These are phyloP conservation scores for Yamadazyma takamatsuzukensis DNA, from an alignment of 805 yeast genomes.

Conservation along the genomic window DNA sequence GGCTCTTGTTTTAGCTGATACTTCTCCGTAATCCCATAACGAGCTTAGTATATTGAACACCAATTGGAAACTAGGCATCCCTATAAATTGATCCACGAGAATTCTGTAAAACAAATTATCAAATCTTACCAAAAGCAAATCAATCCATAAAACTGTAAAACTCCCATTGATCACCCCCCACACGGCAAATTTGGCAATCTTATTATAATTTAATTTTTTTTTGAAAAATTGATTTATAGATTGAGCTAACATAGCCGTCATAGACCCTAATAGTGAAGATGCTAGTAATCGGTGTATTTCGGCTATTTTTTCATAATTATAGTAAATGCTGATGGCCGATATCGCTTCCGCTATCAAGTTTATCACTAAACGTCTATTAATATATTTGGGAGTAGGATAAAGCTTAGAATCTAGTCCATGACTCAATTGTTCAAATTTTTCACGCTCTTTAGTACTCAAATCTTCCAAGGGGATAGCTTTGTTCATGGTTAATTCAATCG, in stretches of 20 bases:
- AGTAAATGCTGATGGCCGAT: slow-evolving; percentile 24
- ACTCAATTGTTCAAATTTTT: slow-evolving; percentile 8
- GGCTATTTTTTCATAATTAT: slow-evolving; percentile 23
- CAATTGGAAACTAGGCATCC: slow-evolving; percentile 53
- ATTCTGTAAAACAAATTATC: slow-evolving; percentile 38
- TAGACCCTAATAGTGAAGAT: slow-evolving; percentile 35
- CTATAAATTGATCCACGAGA: slow-evolving; percentile 51
- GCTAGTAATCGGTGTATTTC: slow-evolving; percentile 26
- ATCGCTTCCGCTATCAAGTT: slow-evolving; percentile 24
- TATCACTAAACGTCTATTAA: slow-evolving; percentile 15
- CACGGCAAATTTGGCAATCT: slow-evolving; percentile 43
- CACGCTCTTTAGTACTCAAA: slow-evolving; percentile 2
- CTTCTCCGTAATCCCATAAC: slow-evolving; percentile 53
- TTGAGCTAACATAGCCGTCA: slow-evolving; percentile 41
- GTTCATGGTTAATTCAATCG: slow-evolving; percentile 5
- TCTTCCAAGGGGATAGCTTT: slow-evolving; percentile 8
- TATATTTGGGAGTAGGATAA: slow-evolving; percentile 11
- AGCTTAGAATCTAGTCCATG: slow-evolving; percentile 13
- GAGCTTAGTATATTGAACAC: slow-evolving; percentile 46
- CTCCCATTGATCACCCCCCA: slow-evolving; percentile 65
- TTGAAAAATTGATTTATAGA: slow-evolving; percentile 34
- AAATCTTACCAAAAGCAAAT: slow-evolving; percentile 35
- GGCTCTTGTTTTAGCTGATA: slow-evolving; percentile 27
- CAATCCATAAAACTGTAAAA: slow-evolving; percentile 54
- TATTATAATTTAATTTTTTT: slow-evolving; percentile 26